Base-by-base conservation (phyloP, 1,284 basidiomycete species). In the Cystobasidiaceae sp. region DNA sequence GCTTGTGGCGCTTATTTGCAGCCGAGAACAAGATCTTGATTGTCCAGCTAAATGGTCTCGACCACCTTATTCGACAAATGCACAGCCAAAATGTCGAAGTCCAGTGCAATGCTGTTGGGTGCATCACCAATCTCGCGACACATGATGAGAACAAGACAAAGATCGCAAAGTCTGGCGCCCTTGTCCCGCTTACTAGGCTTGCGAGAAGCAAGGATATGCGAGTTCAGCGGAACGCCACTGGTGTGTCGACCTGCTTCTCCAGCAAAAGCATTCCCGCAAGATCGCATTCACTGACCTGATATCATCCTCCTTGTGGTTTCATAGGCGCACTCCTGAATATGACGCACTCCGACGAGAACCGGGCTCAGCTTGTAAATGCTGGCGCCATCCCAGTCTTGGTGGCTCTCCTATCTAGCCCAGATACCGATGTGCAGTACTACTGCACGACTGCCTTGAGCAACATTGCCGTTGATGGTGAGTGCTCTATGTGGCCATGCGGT, bases 61-160 rank as follows among this genome's bases (percentile, higher is more conserved):
- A 99, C 77, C 96, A 94, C 58, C 83, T 99, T 73, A 98, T 98
- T 75, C 87, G 93, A 66, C 96, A 98, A 78, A 98, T 99, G 96
- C 85, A 97, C 63, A 93, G 90, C 73, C 93, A 94, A 4, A 99
- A 98, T 75, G 94, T 98, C 43, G 96, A 99, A 77, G 96, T 99
- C 1, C 96, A 98, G 78, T 99, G 96, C 81, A 99, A 99, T 75
- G 96, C 96, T n/a, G 96, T 99, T 37, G 96, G 96, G 37, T 98
- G 96, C 78, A 93, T 99, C 63, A 99, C 96, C 37, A 99, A 99
- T 77, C 83, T 99, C 60, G 96, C 96, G 19, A 98, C 94, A 1
- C 94, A 98, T 79, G 93, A 99, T 75, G 96, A 99, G 77, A 99
- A 99, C 84, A 99, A 99, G 84, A 97, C 93, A 54, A 97, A 96